Base-by-base conservation (phyloP, 306 rosid genomes). In the Trifolium repens region DNA sequence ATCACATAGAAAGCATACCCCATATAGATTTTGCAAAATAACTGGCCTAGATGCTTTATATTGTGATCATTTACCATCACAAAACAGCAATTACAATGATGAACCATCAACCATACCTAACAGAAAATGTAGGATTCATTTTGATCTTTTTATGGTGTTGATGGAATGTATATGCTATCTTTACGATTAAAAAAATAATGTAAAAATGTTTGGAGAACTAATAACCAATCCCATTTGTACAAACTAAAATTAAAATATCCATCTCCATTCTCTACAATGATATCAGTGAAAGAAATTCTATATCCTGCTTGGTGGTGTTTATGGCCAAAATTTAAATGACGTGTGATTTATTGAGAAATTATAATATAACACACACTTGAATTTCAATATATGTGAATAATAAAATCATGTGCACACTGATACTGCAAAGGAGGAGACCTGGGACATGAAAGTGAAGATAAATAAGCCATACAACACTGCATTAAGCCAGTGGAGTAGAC, bases 31-130 rank as follows among this genome's bases (percentile, higher is more conserved):
- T 73, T 2, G 4, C 30, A 42, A 50, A 24, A 71, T 42, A 64
- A 53, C 78, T 8, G 34, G 19, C 44, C 12, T 13, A 34, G 8
- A 24, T 68, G 55, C 14, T 47, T 40, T 5, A 72, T 19, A 32
- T 57, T 14, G 69, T 54, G 37, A 5, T 34, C 24, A 53, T 53
- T 65, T 49, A 76, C 40, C 57, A 78, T 14, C 76, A 72, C 15
- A 78, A 24, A 46, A 34, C 16, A 11, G 55, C 55, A 70, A 12
- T 55, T n/a, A 11, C 32, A 68, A 47, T 53, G 37, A 55, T 10
- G 16, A 52, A 15, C 15, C 15, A 55, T 10, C 13, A 52, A 15
- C 15, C 15, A 54, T 30, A 66, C 57, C 80, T 32, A 22, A 70
- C 37, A 5, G 44, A 60, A 60, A 10, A 55, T 24, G 12, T 57